Percentiles rank a stretch among this genome's conserved stretches.
Conservation (phyloP, 83 land plant species). For the Diphasiastrum complanatum region DNA sequence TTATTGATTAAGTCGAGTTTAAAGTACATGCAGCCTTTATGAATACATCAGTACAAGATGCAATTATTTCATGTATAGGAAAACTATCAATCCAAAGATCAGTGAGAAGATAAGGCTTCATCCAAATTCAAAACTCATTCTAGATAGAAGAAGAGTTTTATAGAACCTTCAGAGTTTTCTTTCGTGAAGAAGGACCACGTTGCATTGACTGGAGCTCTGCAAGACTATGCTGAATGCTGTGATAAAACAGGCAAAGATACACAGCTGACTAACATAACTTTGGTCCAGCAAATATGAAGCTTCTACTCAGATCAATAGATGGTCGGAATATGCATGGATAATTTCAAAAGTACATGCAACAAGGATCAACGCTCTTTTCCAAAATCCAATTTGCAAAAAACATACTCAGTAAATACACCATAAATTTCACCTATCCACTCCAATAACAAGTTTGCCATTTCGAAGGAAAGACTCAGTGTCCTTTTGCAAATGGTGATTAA, state of each 20-base stretch:
- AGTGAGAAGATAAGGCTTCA: not conserved
- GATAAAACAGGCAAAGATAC: no score
- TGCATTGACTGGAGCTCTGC: conserved; percentile 40
- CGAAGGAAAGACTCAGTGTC: conserved; percentile 31
- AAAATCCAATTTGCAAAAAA: no score
- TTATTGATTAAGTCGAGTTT: not conserved
- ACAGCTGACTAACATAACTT: no score
- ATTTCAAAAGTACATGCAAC: no score
- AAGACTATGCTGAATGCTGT: conserved; percentile 40
- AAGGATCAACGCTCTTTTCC: no score
- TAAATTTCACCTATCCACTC: conserved; percentile 54
- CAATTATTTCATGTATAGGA: not conserved
- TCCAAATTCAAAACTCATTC: conserved; percentile 15
- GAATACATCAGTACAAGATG: no score
- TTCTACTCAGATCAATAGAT: not conserved
- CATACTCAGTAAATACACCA: not conserved
- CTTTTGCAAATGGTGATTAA: conserved; percentile 65
- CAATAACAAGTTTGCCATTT: conserved; percentile 53
- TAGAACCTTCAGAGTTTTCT: conserved; percentile 38
- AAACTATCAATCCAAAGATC: not conserved
- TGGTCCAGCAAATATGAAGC: no score
- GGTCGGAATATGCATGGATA: no score
- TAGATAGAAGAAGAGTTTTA: not conserved
- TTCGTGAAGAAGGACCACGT: conserved; percentile 30
- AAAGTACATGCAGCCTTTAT: no score